A percentile compares a stretch with the other conserved stretches of the same genome.
Conservation (phyloP, 1,139 yeast species). For the Pichia cactophila region DNA sequence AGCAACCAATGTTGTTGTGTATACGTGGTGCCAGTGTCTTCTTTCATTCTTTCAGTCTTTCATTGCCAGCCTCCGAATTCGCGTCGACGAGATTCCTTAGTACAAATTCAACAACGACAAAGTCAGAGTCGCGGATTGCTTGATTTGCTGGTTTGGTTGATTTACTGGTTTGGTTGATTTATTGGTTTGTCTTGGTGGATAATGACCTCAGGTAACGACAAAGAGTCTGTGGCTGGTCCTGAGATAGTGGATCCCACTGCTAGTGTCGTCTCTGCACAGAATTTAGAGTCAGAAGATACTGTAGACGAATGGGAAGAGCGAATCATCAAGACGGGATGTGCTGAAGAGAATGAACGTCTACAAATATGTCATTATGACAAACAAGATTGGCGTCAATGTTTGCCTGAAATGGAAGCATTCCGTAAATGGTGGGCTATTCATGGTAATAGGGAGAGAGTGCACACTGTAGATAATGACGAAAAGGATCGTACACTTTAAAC, state of each 20-base stretch:
- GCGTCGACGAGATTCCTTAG: too few species aligned
- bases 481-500: not conserved
- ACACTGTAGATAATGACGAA: constrained; percentile 36
- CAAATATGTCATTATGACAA: constrained; percentile 76
- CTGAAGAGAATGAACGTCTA: constrained; percentile 55
- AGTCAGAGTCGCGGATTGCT: too few species aligned
- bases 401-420: constrained; percentile 60
- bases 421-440: constrained; percentile 59
- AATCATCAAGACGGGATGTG: constrained; percentile 68
- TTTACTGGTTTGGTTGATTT: too few species aligned
- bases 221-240: too few species aligned
- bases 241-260: not conserved
- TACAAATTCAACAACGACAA: too few species aligned
- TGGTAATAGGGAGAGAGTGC: constrained; percentile 50
- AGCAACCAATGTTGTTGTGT: not conserved
- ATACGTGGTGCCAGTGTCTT: not conserved
- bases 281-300: constrained; percentile 11
- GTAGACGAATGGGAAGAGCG: constrained; percentile 75
- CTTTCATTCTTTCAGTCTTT: too few species aligned
- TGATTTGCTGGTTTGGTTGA: too few species aligned
- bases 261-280: not conserved
- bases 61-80: not conserved
- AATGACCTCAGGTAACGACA: too few species aligned
- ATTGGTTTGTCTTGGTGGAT: too few species aligned
- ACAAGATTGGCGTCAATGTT: constrained; percentile 72